These are phyloP conservation scores for Setaria italica DNA, from an alignment of 202 grass and related monocot genomes.

Conservation along the genomic window DNA sequence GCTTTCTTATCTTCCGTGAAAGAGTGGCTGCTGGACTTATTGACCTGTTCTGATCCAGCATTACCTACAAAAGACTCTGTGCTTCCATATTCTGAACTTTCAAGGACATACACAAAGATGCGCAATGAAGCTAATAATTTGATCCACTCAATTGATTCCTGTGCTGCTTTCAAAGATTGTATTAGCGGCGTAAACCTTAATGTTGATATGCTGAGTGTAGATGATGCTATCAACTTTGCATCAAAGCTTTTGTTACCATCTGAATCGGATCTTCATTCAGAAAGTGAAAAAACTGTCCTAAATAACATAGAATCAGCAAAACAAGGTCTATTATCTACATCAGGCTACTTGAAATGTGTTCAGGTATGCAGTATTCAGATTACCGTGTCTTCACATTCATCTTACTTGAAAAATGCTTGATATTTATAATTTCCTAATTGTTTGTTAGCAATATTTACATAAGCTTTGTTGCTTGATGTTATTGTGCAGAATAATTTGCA, in stretches of 20 bases:
- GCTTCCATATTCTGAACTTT: constrained; percentile 88
- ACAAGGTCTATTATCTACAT: constrained; percentile 83
- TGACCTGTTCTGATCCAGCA: constrained; percentile 83
- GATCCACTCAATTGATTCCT: constrained; percentile 66
- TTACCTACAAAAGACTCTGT: constrained; percentile 90
- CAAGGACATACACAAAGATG: constrained; percentile 96
- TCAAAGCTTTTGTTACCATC: constrained; percentile 70
- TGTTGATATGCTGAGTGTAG: constrained; percentile 63
- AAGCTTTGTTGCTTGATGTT: constrained; percentile 40
- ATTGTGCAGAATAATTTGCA: constrained; percentile 98
- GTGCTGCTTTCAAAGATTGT: constrained; percentile 64
- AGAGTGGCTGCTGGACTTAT: constrained; percentile 79
- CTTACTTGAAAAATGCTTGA: background rate
- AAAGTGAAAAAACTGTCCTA: constrained; percentile 57
- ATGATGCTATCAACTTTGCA: constrained; percentile 83
- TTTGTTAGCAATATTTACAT: constrained; percentile 37
- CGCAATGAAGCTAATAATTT: constrained; percentile 76
- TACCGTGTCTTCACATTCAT: constrained; percentile 20
- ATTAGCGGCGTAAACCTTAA: constrained; percentile 61
- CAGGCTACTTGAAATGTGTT: constrained; percentile 95
- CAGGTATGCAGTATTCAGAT: constrained; percentile 61
- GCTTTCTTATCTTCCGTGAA: constrained; percentile 74
- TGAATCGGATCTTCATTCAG: constrained; percentile 48
- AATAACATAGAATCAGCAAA: constrained; percentile 89
- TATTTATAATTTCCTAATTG: constrained; percentile 6